Percentiles rank a stretch among this genome's conserved stretches.
Conservation (phyloP, 2,329 filamentous ascomycete species). For the Fusarium miscanthi region DNA sequence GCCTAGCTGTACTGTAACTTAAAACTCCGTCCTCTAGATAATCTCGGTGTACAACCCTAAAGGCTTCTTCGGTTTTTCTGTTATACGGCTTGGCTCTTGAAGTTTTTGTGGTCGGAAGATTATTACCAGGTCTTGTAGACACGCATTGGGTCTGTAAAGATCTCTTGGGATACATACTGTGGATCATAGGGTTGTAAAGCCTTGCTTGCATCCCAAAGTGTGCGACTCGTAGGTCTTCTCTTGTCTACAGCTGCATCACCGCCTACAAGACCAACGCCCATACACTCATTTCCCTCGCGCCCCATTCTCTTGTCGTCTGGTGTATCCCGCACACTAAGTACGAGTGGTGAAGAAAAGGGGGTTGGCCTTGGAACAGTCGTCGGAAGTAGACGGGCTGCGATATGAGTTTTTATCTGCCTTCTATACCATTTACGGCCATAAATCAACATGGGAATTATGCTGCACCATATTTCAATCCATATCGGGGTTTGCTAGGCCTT, state of each 20-base stretch:
- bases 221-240: neutral
- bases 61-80: neutral
- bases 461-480: too few species aligned
- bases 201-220: neutral
- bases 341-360: neutral
- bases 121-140: too few species aligned
- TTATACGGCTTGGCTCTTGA: neutral
- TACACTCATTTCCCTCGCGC: too few species aligned
- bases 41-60: neutral
- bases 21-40: accelerated
- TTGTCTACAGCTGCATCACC: neutral
- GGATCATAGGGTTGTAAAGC: neutral
- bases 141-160: neutral
- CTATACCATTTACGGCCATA: too few species aligned
- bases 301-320: too few species aligned
- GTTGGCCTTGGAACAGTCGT: neutral
- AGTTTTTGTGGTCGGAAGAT: too few species aligned
- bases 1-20: too few species aligned
- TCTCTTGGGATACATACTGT: neutral
- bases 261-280: neutral
- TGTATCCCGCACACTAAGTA: neutral
- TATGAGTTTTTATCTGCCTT: too few species aligned
- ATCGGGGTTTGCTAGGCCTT: too few species aligned
- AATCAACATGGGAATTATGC: too few species aligned
- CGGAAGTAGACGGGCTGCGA: too few species aligned